Percentiles rank a stretch among this genome's conserved stretches.
Conservation (phyloP, 164 flowering plant species). For the Echeveria elegans region DNA sequence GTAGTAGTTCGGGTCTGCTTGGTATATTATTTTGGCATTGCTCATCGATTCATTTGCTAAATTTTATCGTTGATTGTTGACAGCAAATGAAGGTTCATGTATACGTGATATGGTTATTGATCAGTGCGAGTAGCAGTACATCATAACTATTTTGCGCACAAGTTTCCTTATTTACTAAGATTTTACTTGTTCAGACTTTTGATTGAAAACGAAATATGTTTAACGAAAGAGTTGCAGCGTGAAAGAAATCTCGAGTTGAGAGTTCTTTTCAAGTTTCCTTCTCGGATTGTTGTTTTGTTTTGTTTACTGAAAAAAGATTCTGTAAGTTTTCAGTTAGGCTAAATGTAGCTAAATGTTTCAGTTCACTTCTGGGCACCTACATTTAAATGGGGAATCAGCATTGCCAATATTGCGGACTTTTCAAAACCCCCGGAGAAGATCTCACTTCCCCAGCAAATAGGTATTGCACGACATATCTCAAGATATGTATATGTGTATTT, state of each 20-base stretch:
- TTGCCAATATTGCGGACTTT: conserved; percentile 72
- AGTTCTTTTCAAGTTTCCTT: background rate
- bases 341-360: conserved; percentile 19
- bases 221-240: background rate
- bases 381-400: conserved; percentile 83
- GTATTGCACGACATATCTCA: conserved; percentile 15
- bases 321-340: background rate
- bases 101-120: no score
- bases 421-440: conserved; percentile 61
- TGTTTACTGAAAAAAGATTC: background rate
- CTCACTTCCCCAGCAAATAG: conserved; percentile 67
- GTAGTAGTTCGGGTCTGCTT: no score
- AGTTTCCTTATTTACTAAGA: background rate
- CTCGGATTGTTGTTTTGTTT: no score
- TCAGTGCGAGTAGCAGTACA: no score
- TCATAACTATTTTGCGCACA: no score
- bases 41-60: no score
- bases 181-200: background rate
- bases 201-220: background rate
- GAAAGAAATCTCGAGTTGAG: background rate
- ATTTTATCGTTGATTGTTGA: no score
- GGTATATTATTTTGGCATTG: no score
- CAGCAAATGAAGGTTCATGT: no score
- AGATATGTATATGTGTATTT: no score
- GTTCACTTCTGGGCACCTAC: conserved; percentile 97